Evolutionary conservation across 805 yeast species (phyloP).

Genomic region (Saccharomycopsis fibuligera): DNA sequence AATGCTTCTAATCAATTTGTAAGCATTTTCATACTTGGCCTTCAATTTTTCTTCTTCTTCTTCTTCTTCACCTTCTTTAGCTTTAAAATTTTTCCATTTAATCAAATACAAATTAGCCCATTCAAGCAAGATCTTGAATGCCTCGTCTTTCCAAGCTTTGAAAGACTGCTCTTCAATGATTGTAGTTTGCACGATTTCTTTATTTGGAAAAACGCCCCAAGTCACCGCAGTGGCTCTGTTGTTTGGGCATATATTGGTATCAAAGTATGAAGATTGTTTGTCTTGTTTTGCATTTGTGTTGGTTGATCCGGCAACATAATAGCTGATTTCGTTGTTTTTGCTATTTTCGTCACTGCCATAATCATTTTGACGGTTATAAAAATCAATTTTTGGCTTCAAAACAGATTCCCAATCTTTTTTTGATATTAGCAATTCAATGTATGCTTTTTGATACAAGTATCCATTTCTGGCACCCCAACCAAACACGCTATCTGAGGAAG

Average conservation of each 20-base stretch:
- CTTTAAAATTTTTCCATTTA: slow-evolving; percentile 9
- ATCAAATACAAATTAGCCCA: slow-evolving; percentile 78
- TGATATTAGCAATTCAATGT: slow-evolving; percentile 83
- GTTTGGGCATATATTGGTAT: slow-evolving; percentile 50
- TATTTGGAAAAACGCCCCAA: slow-evolving; percentile 95
- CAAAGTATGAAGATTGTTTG: no score
- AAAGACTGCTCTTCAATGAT: slow-evolving; percentile 89
- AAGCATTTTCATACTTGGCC: slow-evolving; percentile 36
- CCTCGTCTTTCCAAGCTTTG: slow-evolving; percentile 94
- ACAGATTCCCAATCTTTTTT: slow-evolving; percentile 58
- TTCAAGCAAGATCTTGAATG: slow-evolving; percentile 82
- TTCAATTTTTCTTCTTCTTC: slow-evolving; percentile 31
- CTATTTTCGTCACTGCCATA: slow-evolving; percentile 5
- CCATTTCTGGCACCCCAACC: slow-evolving; percentile 99
- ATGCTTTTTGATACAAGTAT: slow-evolving; percentile 83
- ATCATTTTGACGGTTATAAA: slow-evolving; percentile 21
- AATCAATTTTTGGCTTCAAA: slow-evolving; percentile 47
- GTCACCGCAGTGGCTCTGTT: slow-evolving; percentile 76
- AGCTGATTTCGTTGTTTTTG: slow-evolving; percentile 49
- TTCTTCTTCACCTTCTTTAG: background rate
- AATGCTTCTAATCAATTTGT: slow-evolving; percentile 53
- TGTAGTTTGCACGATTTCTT: slow-evolving; percentile 87
- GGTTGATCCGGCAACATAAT: slow-evolving; percentile 61
- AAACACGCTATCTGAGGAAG: slow-evolving; percentile 75
- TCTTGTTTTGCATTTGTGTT: slow-evolving; percentile 29